Percentiles rank a stretch among this genome's conserved stretches.
Evolutionary conservation across 2,329 filamentous ascomycete genomes (phyloP).

Genomic region (Talaromyces piceae): DNA sequence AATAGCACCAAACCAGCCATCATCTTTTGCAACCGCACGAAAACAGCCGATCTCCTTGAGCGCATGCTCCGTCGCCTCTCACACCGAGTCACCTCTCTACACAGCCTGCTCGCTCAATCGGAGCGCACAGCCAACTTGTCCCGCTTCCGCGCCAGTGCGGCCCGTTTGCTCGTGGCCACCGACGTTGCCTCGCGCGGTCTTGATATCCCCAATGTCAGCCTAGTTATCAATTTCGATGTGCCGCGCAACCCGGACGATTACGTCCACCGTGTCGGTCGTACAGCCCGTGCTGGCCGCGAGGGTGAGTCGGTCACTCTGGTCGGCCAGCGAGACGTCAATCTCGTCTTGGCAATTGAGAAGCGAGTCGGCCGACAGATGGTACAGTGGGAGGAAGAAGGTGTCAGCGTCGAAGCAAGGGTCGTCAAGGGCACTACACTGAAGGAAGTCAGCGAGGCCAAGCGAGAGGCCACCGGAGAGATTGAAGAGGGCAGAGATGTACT

Average conservation of each 20-base stretch:
- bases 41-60: conserved; percentile 81
- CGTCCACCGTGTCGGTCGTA: conserved; percentile 92
- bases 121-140: conserved; percentile 82
- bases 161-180: conserved; percentile 84
- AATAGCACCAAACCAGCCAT: conserved; percentile 75
- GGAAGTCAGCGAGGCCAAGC: conserved; percentile 89
- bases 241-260: conserved; percentile 96
- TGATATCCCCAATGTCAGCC: conserved; percentile 83
- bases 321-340: conserved; percentile 83
- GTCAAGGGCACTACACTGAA: conserved; percentile 72
- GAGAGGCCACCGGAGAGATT: conserved; percentile 81
- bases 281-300: conserved; percentile 77
- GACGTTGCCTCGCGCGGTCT: conserved; percentile 92
- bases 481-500: conserved; percentile 87
- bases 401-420: conserved; percentile 88
- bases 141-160: conserved; percentile 81
- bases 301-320: conserved; percentile 83
- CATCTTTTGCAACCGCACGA: conserved; percentile 88
- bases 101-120: conserved; percentile 77
- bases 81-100: conserved; percentile 84
- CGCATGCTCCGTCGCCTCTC: conserved; percentile 77
- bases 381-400: conserved; percentile 79
- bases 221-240: conserved; percentile 94
- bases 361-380: conserved; percentile 73
- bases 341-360: conserved; percentile 83